Conservation (phyloP, 2,329 filamentous ascomycete genomes). For the Fusarium sp. region DNA sequence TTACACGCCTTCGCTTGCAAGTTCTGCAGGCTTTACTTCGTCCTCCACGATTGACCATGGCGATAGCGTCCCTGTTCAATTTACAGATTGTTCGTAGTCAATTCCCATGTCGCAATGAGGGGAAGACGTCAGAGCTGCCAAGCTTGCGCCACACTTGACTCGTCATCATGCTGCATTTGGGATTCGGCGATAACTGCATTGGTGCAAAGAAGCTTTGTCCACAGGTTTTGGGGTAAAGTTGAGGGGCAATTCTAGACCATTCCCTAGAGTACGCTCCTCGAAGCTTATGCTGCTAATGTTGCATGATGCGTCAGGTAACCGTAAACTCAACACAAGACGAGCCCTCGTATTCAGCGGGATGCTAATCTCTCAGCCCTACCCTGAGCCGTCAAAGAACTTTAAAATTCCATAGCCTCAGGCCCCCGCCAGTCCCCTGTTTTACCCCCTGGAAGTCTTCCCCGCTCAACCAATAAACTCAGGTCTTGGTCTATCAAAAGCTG, state of each 20-base stretch:
- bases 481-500: background rate
- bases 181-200: background rate
- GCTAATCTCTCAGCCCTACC: slow-evolving; percentile 17
- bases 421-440: background rate
- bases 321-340: too few species aligned
- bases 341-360: background rate
- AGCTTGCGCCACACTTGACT: slow-evolving; percentile 24
- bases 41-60: slow-evolving; percentile 29
- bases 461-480: slow-evolving; percentile 9
- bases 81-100: too few species aligned
- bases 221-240: too few species aligned
- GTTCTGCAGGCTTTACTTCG: slow-evolving; percentile 31
- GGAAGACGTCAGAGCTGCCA: slow-evolving; percentile 24
- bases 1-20: slow-evolving; percentile 30
- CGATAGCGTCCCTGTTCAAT: background rate
- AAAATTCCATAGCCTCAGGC: background rate
- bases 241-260: too few species aligned
- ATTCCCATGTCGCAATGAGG: background rate
- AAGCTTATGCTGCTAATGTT: too few species aligned
- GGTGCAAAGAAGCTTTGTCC: background rate
- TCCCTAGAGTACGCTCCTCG: too few species aligned
- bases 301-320: too few species aligned
- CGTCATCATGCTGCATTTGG: slow-evolving; percentile 13
- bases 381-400: background rate
- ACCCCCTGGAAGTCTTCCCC: background rate